phyloP scores from a whole-genome alignment of 2,329 filamentous ascomycete genomes.

The Sordariomycetes sp. region DNA sequence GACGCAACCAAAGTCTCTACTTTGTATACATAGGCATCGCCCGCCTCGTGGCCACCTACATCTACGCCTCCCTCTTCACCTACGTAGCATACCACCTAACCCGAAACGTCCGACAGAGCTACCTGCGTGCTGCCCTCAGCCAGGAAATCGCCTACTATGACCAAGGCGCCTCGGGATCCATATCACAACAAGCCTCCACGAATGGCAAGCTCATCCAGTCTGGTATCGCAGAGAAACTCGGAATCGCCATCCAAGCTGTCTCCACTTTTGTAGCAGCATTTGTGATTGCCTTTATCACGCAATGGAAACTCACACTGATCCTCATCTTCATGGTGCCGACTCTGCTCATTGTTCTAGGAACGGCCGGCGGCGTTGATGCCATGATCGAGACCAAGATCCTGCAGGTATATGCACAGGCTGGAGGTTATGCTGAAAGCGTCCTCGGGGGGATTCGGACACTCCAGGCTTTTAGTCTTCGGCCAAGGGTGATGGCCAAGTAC shows the following conservation, averaged over 20 bases:
- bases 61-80: slow-evolving; percentile 16
- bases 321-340: slow-evolving; percentile 30
- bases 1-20: slow-evolving; percentile 24
- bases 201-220: slow-evolving; percentile 30
- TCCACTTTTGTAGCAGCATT: slow-evolving; percentile 25
- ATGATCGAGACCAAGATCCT: slow-evolving; percentile 28
- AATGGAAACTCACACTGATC: slow-evolving; percentile 29
- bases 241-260: slow-evolving; percentile 24
- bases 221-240: slow-evolving; percentile 31
- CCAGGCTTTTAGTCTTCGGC: slow-evolving; percentile 35
- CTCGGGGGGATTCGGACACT: slow-evolving; percentile 33
- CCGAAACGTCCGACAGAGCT: slow-evolving; percentile 21
- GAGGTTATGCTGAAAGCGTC: slow-evolving; percentile 32
- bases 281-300: slow-evolving; percentile 23
- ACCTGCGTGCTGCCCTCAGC: slow-evolving; percentile 22
- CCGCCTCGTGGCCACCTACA: slow-evolving; percentile 23
- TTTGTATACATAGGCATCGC: slow-evolving; percentile 45
- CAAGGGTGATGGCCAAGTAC: slow-evolving; percentile 26
- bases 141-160: slow-evolving; percentile 46
- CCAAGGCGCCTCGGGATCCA: slow-evolving; percentile 20
- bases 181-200: slow-evolving; percentile 31
- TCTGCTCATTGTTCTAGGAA: slow-evolving; percentile 23
- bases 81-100: slow-evolving; percentile 22
- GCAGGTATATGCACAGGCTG: slow-evolving; percentile 25
- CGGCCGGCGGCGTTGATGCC: slow-evolving; percentile 24